Base-by-base conservation (phyloP, 345 rosid genomes). In the Populus euphratica region DNA sequence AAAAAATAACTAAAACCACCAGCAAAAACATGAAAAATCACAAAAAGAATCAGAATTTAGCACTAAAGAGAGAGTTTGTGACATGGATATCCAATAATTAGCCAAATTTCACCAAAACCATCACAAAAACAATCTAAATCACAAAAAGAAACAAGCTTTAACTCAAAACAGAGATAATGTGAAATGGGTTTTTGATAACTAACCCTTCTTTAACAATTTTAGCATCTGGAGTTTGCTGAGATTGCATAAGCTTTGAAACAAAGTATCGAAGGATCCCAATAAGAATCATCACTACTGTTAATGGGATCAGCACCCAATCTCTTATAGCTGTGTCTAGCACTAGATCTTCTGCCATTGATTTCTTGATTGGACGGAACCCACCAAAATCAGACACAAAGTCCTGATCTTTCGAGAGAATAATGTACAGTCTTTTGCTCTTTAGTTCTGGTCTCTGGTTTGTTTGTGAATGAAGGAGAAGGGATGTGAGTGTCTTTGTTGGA, bases 241-340 rank as follows among this genome's bases (percentile, higher is more conserved):
- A 91, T 36, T 93, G 98, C 95, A 91, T 88, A 77, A 94, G 92
- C 89, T 94, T 96, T 73, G 91, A 85, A 76, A 85, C 91, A 76
- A 94, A 96, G 90, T 96, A 86, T 39, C 98, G 91, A 52, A 96
- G 97, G 69, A 96, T 81, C 23, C 98, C 99, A 21, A 93, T 93
- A 69, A 93, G 94, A 31, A 92, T 98, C 97, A 92, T 96, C 71
- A 93, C 99, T 44, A 92, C 90, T 0, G 99, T 93, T 12, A 96
- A 85, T 29, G 97, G 99, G 33, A 96, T 96, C 78, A 95, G 81
- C 38, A 95, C 98, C 97, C 98, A 95, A 16, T 93, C 94, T 85
- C 97, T 91, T 65, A 95, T 95, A 77, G 99, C 99, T 63, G 96
- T 93, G 78, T 95, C 99, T 2, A 93, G 89, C 61, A 95, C 99